Evolutionary conservation across 2,329 filamentous ascomycete species (phyloP).

Genomic region (Grosmannia huntii): DNA sequence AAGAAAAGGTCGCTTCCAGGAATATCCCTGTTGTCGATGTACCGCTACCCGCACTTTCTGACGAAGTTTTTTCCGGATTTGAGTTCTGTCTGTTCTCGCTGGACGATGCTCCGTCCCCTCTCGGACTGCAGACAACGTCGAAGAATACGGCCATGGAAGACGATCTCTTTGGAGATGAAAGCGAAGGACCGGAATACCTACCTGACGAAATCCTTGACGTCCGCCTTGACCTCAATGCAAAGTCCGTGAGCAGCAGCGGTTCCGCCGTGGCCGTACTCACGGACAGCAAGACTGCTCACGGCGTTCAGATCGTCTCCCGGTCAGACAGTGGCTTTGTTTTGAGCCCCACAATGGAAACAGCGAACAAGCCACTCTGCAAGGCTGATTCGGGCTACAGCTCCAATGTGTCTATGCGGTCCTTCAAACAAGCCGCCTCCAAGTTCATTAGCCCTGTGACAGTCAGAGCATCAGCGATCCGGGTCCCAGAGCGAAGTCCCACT

Average conservation of each 20-base stretch:
- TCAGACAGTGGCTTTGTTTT: constrained; percentile 38
- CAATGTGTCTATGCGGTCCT: constrained; percentile 42
- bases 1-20: background rate
- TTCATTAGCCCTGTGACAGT: constrained; percentile 11
- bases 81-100: constrained; percentile 24
- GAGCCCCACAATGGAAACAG: constrained; percentile 29
- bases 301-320: constrained; percentile 18
- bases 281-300: constrained; percentile 1
- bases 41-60: constrained; percentile 4
- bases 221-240: constrained; percentile 31
- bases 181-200: constrained; percentile 20
- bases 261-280: background rate
- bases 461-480: constrained; percentile 12
- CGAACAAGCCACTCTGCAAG: constrained; percentile 36
- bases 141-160: constrained; percentile 36
- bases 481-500: background rate
- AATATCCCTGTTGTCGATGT: background rate
- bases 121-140: constrained; percentile 28
- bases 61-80: constrained; percentile 15
- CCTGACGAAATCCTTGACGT: constrained; percentile 26
- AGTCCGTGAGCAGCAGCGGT: constrained; percentile 19
- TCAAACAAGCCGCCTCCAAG: constrained; percentile 23
- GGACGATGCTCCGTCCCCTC: constrained; percentile 15
- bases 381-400: constrained; percentile 51
- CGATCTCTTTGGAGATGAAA: constrained; percentile 32